Evolutionary conservation across 1,139 yeast species (phyloP).

Genomic region (Taphrina populina): DNA sequence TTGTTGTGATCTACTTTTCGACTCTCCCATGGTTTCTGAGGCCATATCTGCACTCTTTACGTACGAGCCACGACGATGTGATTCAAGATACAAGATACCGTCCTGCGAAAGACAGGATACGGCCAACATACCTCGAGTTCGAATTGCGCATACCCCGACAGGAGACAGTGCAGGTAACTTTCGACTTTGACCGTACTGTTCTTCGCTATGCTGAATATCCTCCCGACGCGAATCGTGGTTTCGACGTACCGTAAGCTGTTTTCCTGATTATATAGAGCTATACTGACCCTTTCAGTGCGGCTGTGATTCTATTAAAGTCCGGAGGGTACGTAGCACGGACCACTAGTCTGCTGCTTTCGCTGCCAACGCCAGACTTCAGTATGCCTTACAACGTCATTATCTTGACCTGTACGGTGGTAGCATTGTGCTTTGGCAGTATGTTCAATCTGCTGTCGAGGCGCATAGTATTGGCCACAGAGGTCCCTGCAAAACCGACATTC

Average conservation of each 20-base stretch:
- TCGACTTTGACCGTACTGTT: constrained; percentile 83
- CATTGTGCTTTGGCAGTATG: constrained; percentile 82
- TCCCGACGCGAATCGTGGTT: constrained; percentile 98
- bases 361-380: constrained; percentile 97
- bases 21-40: constrained; percentile 93
- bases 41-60: constrained; percentile 69
- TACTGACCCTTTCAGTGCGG: constrained; percentile 57
- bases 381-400: constrained; percentile 99
- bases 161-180: constrained; percentile 62
- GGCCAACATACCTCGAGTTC: constrained; percentile 83
- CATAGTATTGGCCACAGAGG: constrained; percentile 49
- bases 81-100: constrained; percentile 60
- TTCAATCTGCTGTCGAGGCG: constrained; percentile 75
- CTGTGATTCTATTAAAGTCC: constrained; percentile 44
- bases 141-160: constrained; percentile 62
- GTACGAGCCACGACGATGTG: constrained; percentile 43
- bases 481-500: neutral
- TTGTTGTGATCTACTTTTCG: constrained; percentile 67
- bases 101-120: constrained; percentile 75
- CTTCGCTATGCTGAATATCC: constrained; percentile 89
- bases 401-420: constrained; percentile 88
- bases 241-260: constrained; percentile 79
- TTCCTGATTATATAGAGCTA: constrained; percentile 27
- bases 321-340: constrained; percentile 68
- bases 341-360: constrained; percentile 73